phyloP scores from a whole-genome alignment of 129 eudicot species.

The Tagetes erecta region DNA sequence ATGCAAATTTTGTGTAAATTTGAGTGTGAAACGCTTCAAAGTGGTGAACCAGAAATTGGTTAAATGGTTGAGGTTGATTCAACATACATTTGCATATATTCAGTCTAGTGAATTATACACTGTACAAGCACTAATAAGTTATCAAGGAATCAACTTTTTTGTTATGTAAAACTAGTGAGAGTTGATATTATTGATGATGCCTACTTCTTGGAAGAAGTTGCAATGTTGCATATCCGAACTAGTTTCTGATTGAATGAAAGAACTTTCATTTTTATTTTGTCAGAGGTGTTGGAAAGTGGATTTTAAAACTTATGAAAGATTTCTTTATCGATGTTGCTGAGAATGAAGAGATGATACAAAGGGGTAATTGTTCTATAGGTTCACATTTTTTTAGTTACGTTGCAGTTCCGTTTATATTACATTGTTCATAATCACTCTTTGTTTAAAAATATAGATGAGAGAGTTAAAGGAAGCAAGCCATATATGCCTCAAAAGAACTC shows the following conservation, averaged over 20 bases:
- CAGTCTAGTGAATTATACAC: neutral
- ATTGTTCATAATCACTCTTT: neutral
- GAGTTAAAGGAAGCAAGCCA: constrained; percentile 43
- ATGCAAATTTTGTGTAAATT: neutral
- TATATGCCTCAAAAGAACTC: constrained; percentile 95
- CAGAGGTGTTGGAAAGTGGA: constrained; percentile 96
- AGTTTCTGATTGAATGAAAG: constrained; percentile 1
- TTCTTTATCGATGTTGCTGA: constrained; percentile 63
- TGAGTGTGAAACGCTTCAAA: neutral
- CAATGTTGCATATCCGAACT: neutral
- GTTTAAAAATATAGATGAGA: constrained; percentile 47
- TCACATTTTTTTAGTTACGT: constrained; percentile 15
- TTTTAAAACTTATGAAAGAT: constrained; percentile 67
- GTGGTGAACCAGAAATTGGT: neutral
- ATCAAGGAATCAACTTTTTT: neutral
- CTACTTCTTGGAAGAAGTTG: constrained; percentile 11
- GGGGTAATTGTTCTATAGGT: constrained; percentile 37
- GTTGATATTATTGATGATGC: constrained; percentile 10
- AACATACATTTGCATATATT: neutral
- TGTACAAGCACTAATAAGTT: neutral
- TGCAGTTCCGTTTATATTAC: neutral
- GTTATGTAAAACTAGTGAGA: neutral
- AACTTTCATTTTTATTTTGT: neutral
- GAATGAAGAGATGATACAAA: constrained; percentile 45
- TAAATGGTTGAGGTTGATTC: neutral